Evolutionary conservation across 768 basidiomycete genomes (phyloP), one percentile per base, ranked within the genome.

Genomic region (Rhodotorula babjevae): DNA sequence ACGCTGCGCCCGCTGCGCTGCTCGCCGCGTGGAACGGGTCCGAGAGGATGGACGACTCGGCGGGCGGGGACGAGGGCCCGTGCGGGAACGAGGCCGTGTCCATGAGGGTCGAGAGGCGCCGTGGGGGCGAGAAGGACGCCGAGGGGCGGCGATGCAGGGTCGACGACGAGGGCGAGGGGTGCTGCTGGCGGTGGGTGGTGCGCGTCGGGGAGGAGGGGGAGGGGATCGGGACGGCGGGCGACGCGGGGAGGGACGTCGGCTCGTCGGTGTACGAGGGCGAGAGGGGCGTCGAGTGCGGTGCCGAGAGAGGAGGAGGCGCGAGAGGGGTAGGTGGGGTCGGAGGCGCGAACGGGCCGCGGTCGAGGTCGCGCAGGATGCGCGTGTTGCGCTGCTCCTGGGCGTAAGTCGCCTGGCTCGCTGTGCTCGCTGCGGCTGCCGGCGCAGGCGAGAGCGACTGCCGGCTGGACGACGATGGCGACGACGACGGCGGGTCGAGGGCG

Each of bases 81-180:
- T 40, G 65, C 33, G 61, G 31, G 42, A 46, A 25, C 12, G 62
- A 49, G 23, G 63, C 12, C 23, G 36, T 27, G 46, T 62, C 60
- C 73, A 74, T 74, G 6, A 74, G 65, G 10, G 36, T 49, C 4
- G 65, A 67, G n/a, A 70, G 69, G 33, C 68, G 65, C 8, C 73
- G 64, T 0, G 68, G 73, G 0, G 72, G 73, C 31, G 57, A 44
- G 67, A 62, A 73, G 23, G 52, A 36, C 27, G 29, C 53, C 27
- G 47, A 25, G 46, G 58, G 31, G 5, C 9, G 47, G 29, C 36
- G 63, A 29, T 27, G 50, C 9, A 52, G 50, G 25, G 44, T 46
- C 21, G 29, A 15, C 27, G n/a, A 31, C 25, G 46, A 50, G 29
- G 61, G 60, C 36, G 60, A 16, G 31, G n/a, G 31, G 29, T 29